A percentile compares a stretch with the other conserved stretches of the same genome.
phyloP scores from a whole-genome alignment of 805 yeast species.

The Lipomyces kockii region DNA sequence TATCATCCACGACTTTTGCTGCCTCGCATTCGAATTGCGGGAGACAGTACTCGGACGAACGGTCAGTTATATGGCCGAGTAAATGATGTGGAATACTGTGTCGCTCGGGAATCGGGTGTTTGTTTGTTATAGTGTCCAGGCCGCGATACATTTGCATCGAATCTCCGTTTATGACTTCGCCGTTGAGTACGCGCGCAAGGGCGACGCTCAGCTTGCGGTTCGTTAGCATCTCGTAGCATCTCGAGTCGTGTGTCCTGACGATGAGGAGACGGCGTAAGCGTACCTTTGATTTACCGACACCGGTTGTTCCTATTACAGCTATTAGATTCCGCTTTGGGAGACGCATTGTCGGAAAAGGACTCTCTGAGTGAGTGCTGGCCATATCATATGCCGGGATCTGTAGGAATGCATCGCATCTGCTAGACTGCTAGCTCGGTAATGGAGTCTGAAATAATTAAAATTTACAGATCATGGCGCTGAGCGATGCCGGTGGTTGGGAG shows the following conservation, averaged over 20 bases:
- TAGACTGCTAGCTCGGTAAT: background rate
- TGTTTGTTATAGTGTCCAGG: slow-evolving; percentile 80
- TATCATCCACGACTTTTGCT: slow-evolving; percentile 56
- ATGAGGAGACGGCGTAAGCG: background rate
- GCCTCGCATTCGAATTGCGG: slow-evolving; percentile 82
- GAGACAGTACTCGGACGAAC: slow-evolving; percentile 82
- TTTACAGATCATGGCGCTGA: background rate
- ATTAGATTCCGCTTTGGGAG: slow-evolving; percentile 50
- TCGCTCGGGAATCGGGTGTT: slow-evolving; percentile 83
- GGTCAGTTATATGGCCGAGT: slow-evolving; percentile 71
- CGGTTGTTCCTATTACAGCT: slow-evolving; percentile 89
- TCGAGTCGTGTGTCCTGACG: background rate
- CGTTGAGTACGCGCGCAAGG: slow-evolving; percentile 73
- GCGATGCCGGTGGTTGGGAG: background rate
- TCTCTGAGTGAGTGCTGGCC: background rate
- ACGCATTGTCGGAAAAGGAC: background rate
- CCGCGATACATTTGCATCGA: slow-evolving; percentile 92
- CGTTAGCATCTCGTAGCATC: background rate
- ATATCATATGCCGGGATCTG: background rate
- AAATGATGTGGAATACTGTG: slow-evolving; percentile 81
- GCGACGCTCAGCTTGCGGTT: slow-evolving; percentile 65
- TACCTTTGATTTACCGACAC: slow-evolving; percentile 91
- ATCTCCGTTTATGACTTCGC: slow-evolving; percentile 93
- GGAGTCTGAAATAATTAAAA: background rate
- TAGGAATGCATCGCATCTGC: background rate